Percentiles rank a stretch among this genome's conserved stretches.
Evolutionary conservation across 352 stramenopile species (phyloP).

Genomic region (Phytophthora sansomeana): DNA sequence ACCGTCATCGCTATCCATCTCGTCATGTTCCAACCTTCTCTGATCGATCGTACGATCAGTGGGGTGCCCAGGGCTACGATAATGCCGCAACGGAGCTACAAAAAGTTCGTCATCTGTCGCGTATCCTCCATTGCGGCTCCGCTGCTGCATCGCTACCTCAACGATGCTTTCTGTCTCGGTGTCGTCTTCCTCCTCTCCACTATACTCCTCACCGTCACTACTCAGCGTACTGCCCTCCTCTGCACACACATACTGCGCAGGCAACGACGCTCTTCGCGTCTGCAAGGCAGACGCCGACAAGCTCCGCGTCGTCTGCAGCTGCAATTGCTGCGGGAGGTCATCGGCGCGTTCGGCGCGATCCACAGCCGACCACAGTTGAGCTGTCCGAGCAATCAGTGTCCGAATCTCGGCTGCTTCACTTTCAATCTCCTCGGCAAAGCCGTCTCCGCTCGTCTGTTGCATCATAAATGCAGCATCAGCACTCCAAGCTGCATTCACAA

Average conservation of each 20-base stretch:
- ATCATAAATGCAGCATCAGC: neutral
- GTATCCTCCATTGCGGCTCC: slow-evolving; percentile 14
- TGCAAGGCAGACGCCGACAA: slow-evolving; percentile 11
- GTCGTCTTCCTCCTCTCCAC: slow-evolving; percentile 26
- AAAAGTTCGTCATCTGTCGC: slow-evolving; percentile 11
- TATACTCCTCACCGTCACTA: slow-evolving; percentile 31
- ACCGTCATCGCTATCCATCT: slow-evolving; percentile 7
- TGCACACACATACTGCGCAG: slow-evolving; percentile 17
- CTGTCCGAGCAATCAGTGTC: slow-evolving; percentile 42
- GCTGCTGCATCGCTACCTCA: slow-evolving; percentile 7
- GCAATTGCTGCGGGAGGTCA: neutral
- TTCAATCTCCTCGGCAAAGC: slow-evolving; percentile 42
- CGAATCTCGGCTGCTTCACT: slow-evolving; percentile 45
- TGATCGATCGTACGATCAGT: neutral
- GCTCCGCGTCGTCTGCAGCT: slow-evolving; percentile 1
- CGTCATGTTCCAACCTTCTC: neutral
- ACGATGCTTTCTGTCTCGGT: slow-evolving; percentile 25
- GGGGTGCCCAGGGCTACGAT: neutral
- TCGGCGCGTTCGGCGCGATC: slow-evolving; percentile 27
- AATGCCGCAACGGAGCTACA: slow-evolving; percentile 3
- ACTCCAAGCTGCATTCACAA: neutral
- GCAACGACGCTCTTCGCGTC: neutral
- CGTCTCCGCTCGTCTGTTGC: neutral
- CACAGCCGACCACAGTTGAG: slow-evolving; percentile 44
- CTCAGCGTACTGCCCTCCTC: slow-evolving; percentile 33